Base-by-base conservation (phyloP, 352 stramenopile genomes). In the Phytophthora sojae region DNA sequence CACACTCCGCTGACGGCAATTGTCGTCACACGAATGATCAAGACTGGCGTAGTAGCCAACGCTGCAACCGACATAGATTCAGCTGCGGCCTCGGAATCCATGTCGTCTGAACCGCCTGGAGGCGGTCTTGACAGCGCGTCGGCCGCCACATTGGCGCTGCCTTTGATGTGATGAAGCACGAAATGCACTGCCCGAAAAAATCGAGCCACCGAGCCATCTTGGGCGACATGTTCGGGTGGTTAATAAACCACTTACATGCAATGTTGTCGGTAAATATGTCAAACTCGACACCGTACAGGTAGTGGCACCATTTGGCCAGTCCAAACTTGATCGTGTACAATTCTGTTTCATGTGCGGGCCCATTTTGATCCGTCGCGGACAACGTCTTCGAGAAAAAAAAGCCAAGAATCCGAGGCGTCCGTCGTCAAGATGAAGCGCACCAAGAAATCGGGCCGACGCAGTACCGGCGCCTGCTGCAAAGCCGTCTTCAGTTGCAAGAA, bases 401-500 rank as follows among this genome's bases (percentile, higher is more conserved):
- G n/a, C n/a, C 57, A 72, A 30, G 51, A 52, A 65, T 61, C 12
- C 51, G 62, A 79, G 1, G 73, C 69, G 26, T 86, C 79, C 0
- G 64, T 82, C 2, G 66, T 82, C 0, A 82, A 61, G 17, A 82
- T 58, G 17, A 82, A 86, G 11, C 0, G 52, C 23, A 3, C 54
- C 56, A 3, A n/a, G 32, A 73, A 64, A 26, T 76, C 67, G 5
- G 72, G 67, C 6, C 77, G 62, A 15, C 67, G 51, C 4, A 84
- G 52, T 5, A 77, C 65, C 4, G 71, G 64, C 4, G 66, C 56
- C 23, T 72, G 7, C 66, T 83, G 64, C 17, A 81, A 53, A 23
- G 56, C 26, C 29, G 35, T 12, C 37, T 73, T 76, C 19, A 77
- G 25, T 1, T 37, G 39, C 4, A 42, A 1, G 39, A 84, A 81